Evolutionary conservation across 1,284 basidiomycete species (phyloP).

Genomic region (Lignosus rhinocerotis): DNA sequence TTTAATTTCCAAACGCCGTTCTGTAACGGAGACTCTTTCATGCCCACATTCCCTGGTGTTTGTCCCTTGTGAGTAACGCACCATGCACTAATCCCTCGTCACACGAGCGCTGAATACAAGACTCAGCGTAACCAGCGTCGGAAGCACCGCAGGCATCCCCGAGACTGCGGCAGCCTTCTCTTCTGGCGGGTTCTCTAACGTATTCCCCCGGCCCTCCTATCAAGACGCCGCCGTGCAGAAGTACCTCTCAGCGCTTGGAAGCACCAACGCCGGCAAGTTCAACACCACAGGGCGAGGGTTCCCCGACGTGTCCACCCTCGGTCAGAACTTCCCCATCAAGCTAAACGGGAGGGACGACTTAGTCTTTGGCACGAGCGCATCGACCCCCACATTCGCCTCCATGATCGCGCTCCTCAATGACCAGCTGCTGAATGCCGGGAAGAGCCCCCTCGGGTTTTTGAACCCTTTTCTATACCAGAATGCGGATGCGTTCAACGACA

Average conservation of each 20-base stretch:
- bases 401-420: slow-evolving; percentile 58
- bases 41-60: slow-evolving; percentile 63
- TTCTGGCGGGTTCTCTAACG: slow-evolving; percentile 48
- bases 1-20: slow-evolving; percentile 47
- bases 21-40: slow-evolving; percentile 43
- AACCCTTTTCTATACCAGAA: slow-evolving; percentile 43
- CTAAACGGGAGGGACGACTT: slow-evolving; percentile 35
- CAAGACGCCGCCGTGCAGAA: slow-evolving; percentile 37
- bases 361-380: slow-evolving; percentile 49
- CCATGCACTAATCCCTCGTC: slow-evolving; percentile 24
- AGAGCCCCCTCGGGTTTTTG: slow-evolving; percentile 44
- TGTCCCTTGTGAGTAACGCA: slow-evolving; percentile 50
- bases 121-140: slow-evolving; percentile 64
- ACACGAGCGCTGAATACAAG: slow-evolving; percentile 4
- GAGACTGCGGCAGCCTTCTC: slow-evolving; percentile 47
- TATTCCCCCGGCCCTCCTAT: slow-evolving; percentile 42
- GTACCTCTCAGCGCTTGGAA: slow-evolving; percentile 31
- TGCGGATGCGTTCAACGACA: slow-evolving; percentile 38
- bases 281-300: slow-evolving; percentile 31
- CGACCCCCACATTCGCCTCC: slow-evolving; percentile 50
- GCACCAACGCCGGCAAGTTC: slow-evolving; percentile 5
- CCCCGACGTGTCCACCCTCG: slow-evolving; percentile 31
- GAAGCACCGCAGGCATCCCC: slow-evolving; percentile 50
- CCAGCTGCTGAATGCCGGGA: slow-evolving; percentile 40
- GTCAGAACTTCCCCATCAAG: slow-evolving; percentile 28